Evolutionary conservation across 768 basidiomycete species (phyloP).

Genomic region (Pleurotus salmoneostramineus): DNA sequence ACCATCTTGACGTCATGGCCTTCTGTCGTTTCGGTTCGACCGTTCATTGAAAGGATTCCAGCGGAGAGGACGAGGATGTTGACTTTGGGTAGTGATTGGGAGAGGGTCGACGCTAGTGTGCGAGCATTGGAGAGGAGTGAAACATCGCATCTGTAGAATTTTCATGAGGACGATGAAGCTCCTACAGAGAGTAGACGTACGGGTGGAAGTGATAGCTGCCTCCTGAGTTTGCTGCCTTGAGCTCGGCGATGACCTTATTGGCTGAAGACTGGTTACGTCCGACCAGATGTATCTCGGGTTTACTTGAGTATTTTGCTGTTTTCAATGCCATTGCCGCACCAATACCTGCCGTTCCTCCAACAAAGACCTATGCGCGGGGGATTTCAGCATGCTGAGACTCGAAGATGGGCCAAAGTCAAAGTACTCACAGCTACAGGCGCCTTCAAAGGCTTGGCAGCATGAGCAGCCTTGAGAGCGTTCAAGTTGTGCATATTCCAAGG

Average conservation of each 20-base stretch:
- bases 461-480: conserved; percentile 2
- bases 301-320: conserved; percentile 41
- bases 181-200: background rate
- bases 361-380: conserved; percentile 21
- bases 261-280: conserved; percentile 49
- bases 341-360: conserved; percentile 45
- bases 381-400: background rate
- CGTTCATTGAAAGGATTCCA: conserved; percentile 33
- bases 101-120: conserved; percentile 23
- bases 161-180: conserved; percentile 17
- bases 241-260: conserved; percentile 35
- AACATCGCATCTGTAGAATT: conserved; percentile 47
- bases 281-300: conserved; percentile 48
- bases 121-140: conserved; percentile 49
- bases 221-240: conserved; percentile 22
- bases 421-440: conserved; percentile 3
- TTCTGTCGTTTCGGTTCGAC: conserved; percentile 38
- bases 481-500: conserved; percentile 3
- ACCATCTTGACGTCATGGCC: conserved; percentile 41
- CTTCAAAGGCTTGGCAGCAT: conserved; percentile 1
- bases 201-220: conserved; percentile 6
- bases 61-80: conserved; percentile 50
- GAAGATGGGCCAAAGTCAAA: too few relatives aligned
- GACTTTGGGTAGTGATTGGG: conserved; percentile 33
- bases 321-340: conserved; percentile 43